Evolutionary conservation across 2,329 filamentous ascomycete species (phyloP), one percentile per base, ranked within the genome.

Genomic region (Cladosporium oxysporum): DNA sequence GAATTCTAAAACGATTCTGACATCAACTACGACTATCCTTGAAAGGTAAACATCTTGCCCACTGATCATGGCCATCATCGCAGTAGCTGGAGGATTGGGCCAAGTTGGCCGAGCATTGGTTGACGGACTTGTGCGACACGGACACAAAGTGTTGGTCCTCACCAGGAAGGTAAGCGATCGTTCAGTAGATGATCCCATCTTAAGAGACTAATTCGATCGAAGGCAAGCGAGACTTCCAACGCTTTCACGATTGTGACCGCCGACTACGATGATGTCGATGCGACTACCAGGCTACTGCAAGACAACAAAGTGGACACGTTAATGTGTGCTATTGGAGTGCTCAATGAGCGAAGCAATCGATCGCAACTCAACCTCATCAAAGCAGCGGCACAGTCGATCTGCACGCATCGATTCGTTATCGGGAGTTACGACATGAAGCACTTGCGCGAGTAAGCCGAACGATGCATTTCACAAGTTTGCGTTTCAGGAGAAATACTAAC

Each of bases 81-180:
- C 70, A 21, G 64, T 71, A 41, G 70, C 70, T 23, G 70, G 70
- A 5, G 70, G 70, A 18, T 65, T 62, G 64, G 70, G 68, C n/a
- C 66, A 62, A 18, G 41, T 71, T 11, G 70, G 70, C 26, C 66
- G 63, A 41, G 67, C 66, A 2, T 57, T 72, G 37, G 59, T 70
- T 5, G 67, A 68, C 12, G 69, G 62, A 10, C 62, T 71, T n/a
- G 58, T 35, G 16, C 58, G 66, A 50, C 55, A 66, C 41, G 64
- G 62, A 55, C 66, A 72, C 58, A 55, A 60, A 11, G 64, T 67
- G 2, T 65, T 70, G 26, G 64, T 70, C 10, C 53, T 72, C 6
- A 64, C 66, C 23, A 67, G 70, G 31, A 58, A 58, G 55, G 53
- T 26, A 37, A 14, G n/a, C 31, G 10, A 33, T 33, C 31, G 3